Conservation (phyloP, 2,329 filamentous ascomycete species). For the Penicillium sp. region DNA sequence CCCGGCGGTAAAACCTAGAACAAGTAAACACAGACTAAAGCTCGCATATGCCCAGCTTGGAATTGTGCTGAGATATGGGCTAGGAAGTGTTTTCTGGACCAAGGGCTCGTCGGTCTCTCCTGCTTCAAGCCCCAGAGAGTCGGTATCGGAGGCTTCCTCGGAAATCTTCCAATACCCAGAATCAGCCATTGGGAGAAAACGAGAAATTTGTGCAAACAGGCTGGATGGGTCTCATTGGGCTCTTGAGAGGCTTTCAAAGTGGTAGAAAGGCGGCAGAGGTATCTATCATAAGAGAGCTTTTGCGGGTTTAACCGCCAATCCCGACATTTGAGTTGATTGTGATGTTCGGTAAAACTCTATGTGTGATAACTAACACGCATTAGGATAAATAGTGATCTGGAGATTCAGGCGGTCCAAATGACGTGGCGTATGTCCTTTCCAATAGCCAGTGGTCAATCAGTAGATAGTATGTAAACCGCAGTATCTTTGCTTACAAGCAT, state of each 20-base stretch:
- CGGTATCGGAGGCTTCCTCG: slow-evolving; percentile 1
- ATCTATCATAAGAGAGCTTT: neutral
- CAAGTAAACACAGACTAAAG: neutral
- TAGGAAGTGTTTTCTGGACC: neutral
- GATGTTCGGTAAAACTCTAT: neutral
- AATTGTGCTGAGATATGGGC: neutral
- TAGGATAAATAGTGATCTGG: neutral
- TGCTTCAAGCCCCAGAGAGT: neutral
- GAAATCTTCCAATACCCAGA: slow-evolving; percentile 1
- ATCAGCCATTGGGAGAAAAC: neutral
- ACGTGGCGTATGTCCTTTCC: neutral
- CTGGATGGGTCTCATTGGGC: neutral
- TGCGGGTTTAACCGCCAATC: neutral
- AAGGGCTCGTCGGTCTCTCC: neutral
- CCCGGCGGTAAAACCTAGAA: neutral
- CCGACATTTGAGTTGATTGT: neutral
- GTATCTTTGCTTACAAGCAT: neutral
- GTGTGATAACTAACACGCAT: neutral
- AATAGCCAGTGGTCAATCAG: neutral
- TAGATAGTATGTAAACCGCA: neutral
- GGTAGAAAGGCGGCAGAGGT: neutral
- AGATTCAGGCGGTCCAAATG: neutral
- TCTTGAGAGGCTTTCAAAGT: neutral
- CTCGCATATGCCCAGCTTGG: neutral
- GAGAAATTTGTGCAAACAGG: neutral